Evolutionary conservation across 2,329 filamentous ascomycete genomes (phyloP), one percentile per base, ranked within the genome.

Genomic region (Cucurbitaria berberidis): DNA sequence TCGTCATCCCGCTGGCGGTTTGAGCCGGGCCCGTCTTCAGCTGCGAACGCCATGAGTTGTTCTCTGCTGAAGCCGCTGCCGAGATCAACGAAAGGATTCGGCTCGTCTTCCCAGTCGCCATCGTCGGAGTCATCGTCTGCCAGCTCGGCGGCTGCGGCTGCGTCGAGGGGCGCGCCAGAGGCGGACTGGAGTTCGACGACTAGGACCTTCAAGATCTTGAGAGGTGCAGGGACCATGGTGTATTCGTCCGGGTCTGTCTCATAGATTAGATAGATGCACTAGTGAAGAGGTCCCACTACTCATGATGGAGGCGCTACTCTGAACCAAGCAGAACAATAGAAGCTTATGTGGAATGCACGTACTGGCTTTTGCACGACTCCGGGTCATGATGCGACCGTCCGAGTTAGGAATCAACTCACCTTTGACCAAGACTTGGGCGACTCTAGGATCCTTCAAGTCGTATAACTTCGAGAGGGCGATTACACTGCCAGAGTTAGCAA

Each of bases 191-290:
- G 85, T 77, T 99, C 95, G 70, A 96, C 91, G 41, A 98, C 89
- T 8, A 99, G 85, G 3, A 98, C 89, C 80, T 99, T 99, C 76
- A 98, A 79, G 55, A 99, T 97, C 79, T 99, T 99, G 69, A 99
- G 83, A 1, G 91, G 88, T 0, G 93, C 93, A 0, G 93, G 86
- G 53, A 99, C 86, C 55, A 90, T 86, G 5, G 92, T 97, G 78
- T 89, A 98, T 72, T 89, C 88, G 72, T 97, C 93, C 15, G 95
- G 95, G 72, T 93, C 87, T 90, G 48, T 44, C 24, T 21, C 15
- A 15, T 24, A n/a, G 8, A 63, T 69, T 45, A 67, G 59, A 48
- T 26, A 34, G 46, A 48, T 16, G 46, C 27, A 18, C 21, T 22
- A 26, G 19, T 13, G 27, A 48, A 45, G 36, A 44, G 44, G 15